Evolutionary conservation across 1,139 yeast genomes (phyloP), one percentile per base, ranked within the genome.

Genomic region (Trichomonascaceae sp.): DNA sequence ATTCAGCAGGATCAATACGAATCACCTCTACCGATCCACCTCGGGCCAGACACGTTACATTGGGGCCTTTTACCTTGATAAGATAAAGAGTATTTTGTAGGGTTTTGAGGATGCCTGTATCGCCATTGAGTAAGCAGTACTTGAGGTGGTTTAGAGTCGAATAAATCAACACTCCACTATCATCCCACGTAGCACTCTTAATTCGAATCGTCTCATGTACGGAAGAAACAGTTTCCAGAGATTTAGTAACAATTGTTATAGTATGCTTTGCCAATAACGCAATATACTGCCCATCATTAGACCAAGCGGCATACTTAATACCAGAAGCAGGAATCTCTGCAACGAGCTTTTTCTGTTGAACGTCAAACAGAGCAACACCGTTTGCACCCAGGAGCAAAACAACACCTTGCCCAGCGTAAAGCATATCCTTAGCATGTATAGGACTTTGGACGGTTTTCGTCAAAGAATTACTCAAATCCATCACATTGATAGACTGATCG

Each of bases 101-200:
- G 18, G 99, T 93, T 71, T 89, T 89, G 64, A 95, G 87, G 55
- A 95, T 90, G 63, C 99, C 99, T 64, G 78, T 83, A 68, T 95
- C 99, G 63, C 99, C 99, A 67, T 91, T 93, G 68, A 91, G 78
- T 65, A 95, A 77, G 50, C 95, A 85, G 72, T 93, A 95, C 74
- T 93, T 93, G 73, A 95, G 86, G 70, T 95, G 99, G 73, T 93
- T 93, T 69, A 95, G 79, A 20, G 99, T 95, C 24, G 97, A 86
- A 72, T 91, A 95, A 62, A 95, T 79, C 69, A 95, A 79, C 43
- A 95, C 96, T 49, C 95, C 95, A 49, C 88, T 78, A 64, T 90
- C 97, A 70, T 93, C 99, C 98, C 98, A 95, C 12, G 96, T 90
- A 50, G 97, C 98, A 74, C 96, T 85, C 76, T 95, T 95, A 66